Evolutionary conservation across 2,329 filamentous ascomycete species (phyloP), one percentile per base, ranked within the genome.

Genomic region (Fusarium foetens): DNA sequence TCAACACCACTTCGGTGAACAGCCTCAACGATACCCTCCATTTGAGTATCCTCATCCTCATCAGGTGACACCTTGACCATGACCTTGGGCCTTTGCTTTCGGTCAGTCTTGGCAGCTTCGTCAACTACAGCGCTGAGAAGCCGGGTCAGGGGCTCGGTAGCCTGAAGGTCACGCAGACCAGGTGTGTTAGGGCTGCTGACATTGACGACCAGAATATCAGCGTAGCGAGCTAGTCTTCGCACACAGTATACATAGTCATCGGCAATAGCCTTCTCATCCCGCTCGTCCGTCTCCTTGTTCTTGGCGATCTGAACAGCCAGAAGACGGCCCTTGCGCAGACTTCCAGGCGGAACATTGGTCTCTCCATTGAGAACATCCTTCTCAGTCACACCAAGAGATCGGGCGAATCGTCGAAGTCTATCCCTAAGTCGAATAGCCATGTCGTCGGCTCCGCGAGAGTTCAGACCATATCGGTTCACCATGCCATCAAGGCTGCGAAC

Each of bases 41-140:
- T 89, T 80, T 99, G 94, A 62, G 90, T 86, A 58, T 94, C 91
- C 25, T 92, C 90, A 80, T 98, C 94, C 83, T 98, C 96, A 76
- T 99, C 96, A 0, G 96, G 96, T 66, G 94, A 97, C 25, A 99
- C 95, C 85, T 99, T 99, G 77, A 99, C 96, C 94, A 99, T 97
- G 64, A 99, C 94, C 71, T 78, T 80, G 58, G 82, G 82, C 78
- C 92, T 93, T 2, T 87, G 89, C 79, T 89, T 92, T 73, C 95
- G 87, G 33, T 92, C 86, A 17, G 92, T 88, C 70, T 86, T 85
- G 74, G 88, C 85, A 2, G 94, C 94, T 61, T 95, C 93, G 21
- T 89, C 86, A 4, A 98, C 95, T 1, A 98, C 95, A 2, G 93
- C 93, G 14, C 87, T 89, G 43, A 99, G 84, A 51, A 99, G 92